phyloP scores from a whole-genome alignment of 1,284 basidiomycete species.

The Boletus semigastroideus region DNA sequence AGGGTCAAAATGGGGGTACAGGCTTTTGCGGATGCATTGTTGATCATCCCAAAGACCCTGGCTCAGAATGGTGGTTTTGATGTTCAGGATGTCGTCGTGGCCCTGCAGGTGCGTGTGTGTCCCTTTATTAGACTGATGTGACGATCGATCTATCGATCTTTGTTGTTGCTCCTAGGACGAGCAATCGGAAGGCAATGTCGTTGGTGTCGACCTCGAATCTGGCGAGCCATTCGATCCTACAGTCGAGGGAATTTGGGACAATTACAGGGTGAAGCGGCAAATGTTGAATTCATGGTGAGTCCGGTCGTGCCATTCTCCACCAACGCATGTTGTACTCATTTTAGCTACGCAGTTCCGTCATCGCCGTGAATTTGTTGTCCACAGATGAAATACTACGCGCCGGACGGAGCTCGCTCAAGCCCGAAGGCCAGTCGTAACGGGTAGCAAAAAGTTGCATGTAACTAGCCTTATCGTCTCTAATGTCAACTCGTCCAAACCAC shows the following conservation, averaged over 20 bases:
- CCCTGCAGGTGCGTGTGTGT: constrained; percentile 65
- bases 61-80: constrained; percentile 97
- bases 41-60: constrained; percentile 96
- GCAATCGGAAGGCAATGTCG: constrained; percentile 85
- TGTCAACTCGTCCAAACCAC: constrained; percentile 14
- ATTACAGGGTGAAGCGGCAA: constrained; percentile 97
- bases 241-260: constrained; percentile 97
- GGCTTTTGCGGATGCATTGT: constrained; percentile 93
- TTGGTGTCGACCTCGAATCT: constrained; percentile 90
- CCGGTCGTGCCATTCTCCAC: constrained; percentile 8
- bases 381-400: constrained; percentile 96
- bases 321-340: constrained; percentile 22
- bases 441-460: constrained; percentile 16
- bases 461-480: constrained; percentile 21
- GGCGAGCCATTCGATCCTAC: constrained; percentile 98
- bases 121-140: constrained; percentile 4
- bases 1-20: constrained; percentile 96
- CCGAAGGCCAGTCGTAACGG: constrained; percentile 67
- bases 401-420: constrained; percentile 85
- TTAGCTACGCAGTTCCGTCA: constrained; percentile 75
- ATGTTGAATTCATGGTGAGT: constrained; percentile 95
- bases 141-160: constrained; percentile 12
- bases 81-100: constrained; percentile 93
- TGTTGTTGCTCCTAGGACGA: constrained; percentile 65
- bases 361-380: constrained; percentile 93